Base-by-base conservation (phyloP, 306 rosid genomes). In the Pterocarpus santalinus region DNA sequence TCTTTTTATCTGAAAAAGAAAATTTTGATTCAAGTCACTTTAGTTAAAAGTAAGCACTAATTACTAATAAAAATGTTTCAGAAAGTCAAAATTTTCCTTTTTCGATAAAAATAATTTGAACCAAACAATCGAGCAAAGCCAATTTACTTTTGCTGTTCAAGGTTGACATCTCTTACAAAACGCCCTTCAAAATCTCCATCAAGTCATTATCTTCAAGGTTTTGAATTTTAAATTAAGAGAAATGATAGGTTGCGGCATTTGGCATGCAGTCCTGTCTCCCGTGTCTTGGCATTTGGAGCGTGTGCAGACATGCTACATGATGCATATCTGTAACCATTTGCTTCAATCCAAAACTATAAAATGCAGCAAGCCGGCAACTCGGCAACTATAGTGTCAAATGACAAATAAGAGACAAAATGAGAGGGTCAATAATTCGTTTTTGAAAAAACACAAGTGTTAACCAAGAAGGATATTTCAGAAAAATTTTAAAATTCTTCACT, bases 211-310 rank as follows among this genome's bases (percentile, higher is more conserved):
- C 39, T 28, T 44, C 32, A 77, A 46, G 57, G 67, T 2, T 83
- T 83, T 78, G 86, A 83, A 83, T 83, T 83, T 72, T 65, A 43
- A 83, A 72, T 17, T 36, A 30, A 55, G 33, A 65, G 8, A 56
- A 72, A 7, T 51, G 30, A 15, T 65, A 72, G 65, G 58, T 56
- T 69, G 34, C 35, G 28, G 28, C 57, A 36, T 78, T 64, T 83
- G 82, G 55, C 82, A 76, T 69, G 71, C 61, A 58, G 34, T 60
- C 14, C 61, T 43, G 60, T 33, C 78, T 38, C 28, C 65, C 14
- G 56, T 53, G 73, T 77, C 28, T 22, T 68, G 73, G 52, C 86
- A 82, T 46, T 10, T 75, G 57, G 65, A 82, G 63, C 75, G 44
- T 77, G 14, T 52, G 56, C 38, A 62, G 53, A 67, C 57, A 75